These are phyloP conservation scores for Plasmodium vivax DNA, from an alignment of 169 alveolate species.

Conservation along the genomic window DNA sequence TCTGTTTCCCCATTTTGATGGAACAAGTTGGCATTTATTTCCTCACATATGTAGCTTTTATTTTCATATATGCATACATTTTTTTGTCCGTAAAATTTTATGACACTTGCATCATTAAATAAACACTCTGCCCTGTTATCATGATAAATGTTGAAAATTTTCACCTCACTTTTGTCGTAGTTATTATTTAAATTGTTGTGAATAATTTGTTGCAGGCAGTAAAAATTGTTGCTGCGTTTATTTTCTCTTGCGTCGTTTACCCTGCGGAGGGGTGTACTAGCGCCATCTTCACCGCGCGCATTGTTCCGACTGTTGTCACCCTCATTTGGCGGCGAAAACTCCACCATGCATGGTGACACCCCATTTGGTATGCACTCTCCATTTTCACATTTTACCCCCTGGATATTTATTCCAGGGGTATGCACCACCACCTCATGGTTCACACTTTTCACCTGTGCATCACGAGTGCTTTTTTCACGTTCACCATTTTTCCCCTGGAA, in stretches of 20 bases:
- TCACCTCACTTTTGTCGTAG: conserved; percentile 72
- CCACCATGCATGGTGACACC: neutral
- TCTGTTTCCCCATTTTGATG: conserved; percentile 8
- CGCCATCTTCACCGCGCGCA: neutral
- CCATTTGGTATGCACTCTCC: neutral
- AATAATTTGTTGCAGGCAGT: conserved; percentile 58
- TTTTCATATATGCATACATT: conserved; percentile 73
- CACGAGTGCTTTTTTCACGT: conserved; percentile 9
- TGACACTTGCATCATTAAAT: conserved; percentile 60
- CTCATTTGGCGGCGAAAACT: neutral
- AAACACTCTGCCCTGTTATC: conserved; percentile 73
- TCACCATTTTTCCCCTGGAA: neutral
- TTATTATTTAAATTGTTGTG: conserved; percentile 67
- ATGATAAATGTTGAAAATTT: conserved; percentile 69
- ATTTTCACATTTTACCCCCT: neutral
- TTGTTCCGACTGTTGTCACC: neutral
- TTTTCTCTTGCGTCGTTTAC: neutral
- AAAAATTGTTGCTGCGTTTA: neutral
- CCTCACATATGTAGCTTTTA: conserved; percentile 51
- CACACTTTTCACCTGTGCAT: conserved; percentile 14
- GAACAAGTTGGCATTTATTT: conserved; percentile 52
- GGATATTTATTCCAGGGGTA: neutral
- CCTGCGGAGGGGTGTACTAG: neutral
- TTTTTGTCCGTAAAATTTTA: conserved; percentile 48
- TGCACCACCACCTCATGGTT: neutral